Base-by-base conservation (phyloP, 306 rosid species). In the Hippophae gyantsensis region DNA sequence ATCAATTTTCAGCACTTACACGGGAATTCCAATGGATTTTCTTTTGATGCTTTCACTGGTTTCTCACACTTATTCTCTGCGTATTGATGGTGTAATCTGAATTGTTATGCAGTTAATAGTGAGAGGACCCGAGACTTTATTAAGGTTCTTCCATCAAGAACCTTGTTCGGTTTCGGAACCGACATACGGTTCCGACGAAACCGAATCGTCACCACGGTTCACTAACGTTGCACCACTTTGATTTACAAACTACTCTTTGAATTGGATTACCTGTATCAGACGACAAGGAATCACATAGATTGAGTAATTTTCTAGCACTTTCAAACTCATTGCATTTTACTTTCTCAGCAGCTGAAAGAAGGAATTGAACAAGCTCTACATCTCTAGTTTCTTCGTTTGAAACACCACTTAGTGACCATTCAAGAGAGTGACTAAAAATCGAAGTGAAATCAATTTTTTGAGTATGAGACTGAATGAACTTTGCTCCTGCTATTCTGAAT, bases 291-390 rank as follows among this genome's bases (percentile, higher is more conserved):
- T 79, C 69, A 2, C 81, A 84, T 11, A 60, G 74, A 1, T 55
- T 42, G 6, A 84, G 82, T 38, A 84, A 53, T 12, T 72, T 76
- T 18, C 52, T 49, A 1, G 84, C 82, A 1, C 73, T 66, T 43
- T 72, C 79, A 8, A 60, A 80, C 10, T 82, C 83, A 26, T 74
- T 69, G 10, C 49, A 12, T 1, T 77, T 86, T 3, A 82, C 74
- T 71, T 82, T 79, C 68, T 84, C 93, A 48, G 84, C 89, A 62
- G 68, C 76, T 57, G 83, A 68, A 6, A 84, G 70, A 60, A 87
- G 89, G 49, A 77, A 66, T 60, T 78, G 80, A 7, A 73, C 86
- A 7, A 87, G 82, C 64, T 51, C 76, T 52, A 78, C 77, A 27
- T 84, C 83, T 12, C 69, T 70, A 69, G 62, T 70, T 48, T 82